Evolutionary conservation across 208 protist species (phyloP).

Genomic region (Sergeia podlipaevii): DNA sequence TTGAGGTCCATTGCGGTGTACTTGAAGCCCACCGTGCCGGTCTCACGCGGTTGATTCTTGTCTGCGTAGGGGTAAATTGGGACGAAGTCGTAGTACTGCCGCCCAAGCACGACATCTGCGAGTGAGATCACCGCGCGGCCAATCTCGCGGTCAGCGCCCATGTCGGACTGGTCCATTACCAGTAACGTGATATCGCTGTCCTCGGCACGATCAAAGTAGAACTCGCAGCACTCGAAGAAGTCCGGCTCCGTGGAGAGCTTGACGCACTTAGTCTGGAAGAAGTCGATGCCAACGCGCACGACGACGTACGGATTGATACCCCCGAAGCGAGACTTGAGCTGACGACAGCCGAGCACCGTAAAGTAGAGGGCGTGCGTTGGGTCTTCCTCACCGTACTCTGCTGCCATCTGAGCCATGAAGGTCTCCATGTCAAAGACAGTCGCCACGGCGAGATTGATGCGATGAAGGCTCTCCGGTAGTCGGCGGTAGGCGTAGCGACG

Average conservation of each 20-base stretch:
- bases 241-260: slow-evolving; percentile 66
- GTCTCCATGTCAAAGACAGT: slow-evolving; percentile 85
- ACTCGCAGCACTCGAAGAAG: slow-evolving; percentile 84
- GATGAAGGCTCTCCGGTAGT: slow-evolving; percentile 68
- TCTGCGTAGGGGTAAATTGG: slow-evolving; percentile 30
- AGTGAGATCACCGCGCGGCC: slow-evolving; percentile 60
- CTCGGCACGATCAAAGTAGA: slow-evolving; percentile 44
- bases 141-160: slow-evolving; percentile 56
- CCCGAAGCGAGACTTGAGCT: slow-evolving; percentile 41
- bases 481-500: slow-evolving; percentile 56
- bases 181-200: slow-evolving; percentile 51
- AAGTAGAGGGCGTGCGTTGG: slow-evolving; percentile 68
- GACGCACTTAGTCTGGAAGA: slow-evolving; percentile 64
- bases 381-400: slow-evolving; percentile 63
- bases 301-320: slow-evolving; percentile 74
- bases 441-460: slow-evolving; percentile 58
- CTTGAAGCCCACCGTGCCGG: slow-evolving; percentile 73
- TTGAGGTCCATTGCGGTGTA: slow-evolving; percentile 67
- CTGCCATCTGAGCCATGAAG: slow-evolving; percentile 64
- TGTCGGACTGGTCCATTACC: slow-evolving; percentile 77
- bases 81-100: slow-evolving; percentile 70
- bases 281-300: slow-evolving; percentile 59
- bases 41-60: slow-evolving; percentile 17
- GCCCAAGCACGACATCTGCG: slow-evolving; percentile 20
- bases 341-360: slow-evolving; percentile 69